A percentile compares a stretch with the other conserved stretches of the same genome.
phyloP scores from a whole-genome alignment of 257 asterid genomes.

The Anisodus tanguticus region DNA sequence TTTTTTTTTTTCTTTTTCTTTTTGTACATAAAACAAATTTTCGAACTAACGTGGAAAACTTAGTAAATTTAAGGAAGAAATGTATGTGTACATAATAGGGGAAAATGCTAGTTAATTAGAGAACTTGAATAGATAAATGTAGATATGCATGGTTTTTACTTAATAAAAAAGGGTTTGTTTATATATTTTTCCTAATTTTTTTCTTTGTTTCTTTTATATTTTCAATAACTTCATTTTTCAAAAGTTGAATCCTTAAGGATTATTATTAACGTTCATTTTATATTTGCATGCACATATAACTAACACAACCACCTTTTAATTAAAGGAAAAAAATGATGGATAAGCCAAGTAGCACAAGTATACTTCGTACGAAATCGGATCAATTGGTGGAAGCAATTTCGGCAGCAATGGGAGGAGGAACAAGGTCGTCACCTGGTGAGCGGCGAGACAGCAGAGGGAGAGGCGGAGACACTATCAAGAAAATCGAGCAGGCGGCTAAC shows the following conservation, averaged over 20 bases:
- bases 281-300: conserved; percentile 1
- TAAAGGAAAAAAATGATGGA: conserved; percentile 45
- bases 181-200: too few relatives aligned
- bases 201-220: background rate
- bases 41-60: background rate
- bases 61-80: background rate
- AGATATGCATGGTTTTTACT: background rate
- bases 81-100: background rate
- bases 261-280: background rate
- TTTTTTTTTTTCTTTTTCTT: background rate
- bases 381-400: conserved; percentile 80
- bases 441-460: conserved; percentile 23
- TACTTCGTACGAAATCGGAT: conserved; percentile 84
- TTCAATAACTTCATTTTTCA: background rate
- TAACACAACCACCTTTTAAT: background rate
- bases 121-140: background rate
- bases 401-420: conserved; percentile 64
- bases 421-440: conserved; percentile 51
- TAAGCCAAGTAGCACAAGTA: conserved; percentile 45
- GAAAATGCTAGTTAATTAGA: conserved; percentile 13
- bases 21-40: background rate
- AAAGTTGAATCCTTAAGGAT: background rate
- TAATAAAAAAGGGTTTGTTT: background rate
- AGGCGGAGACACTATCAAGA: conserved; percentile 55
- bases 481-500: conserved; percentile 66